These are phyloP conservation scores for Alternaria hordeiaustralica DNA, from an alignment of 2,329 filamentous ascomycete genomes.

Conservation along the genomic window DNA sequence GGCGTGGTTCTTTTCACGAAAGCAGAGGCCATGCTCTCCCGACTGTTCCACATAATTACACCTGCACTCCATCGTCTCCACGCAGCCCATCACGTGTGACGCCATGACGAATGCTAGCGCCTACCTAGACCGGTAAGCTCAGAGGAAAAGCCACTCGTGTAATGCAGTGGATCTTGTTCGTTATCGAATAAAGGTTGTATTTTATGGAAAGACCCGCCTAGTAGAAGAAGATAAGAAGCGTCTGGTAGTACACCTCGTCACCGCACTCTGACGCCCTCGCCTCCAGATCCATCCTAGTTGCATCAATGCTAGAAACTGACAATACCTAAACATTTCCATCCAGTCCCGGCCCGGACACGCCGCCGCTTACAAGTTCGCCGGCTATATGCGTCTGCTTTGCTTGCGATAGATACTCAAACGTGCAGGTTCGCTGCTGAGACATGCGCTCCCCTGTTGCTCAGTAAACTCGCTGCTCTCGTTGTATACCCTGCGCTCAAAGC, in stretches of 20 bases:
- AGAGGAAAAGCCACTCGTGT: constrained; percentile 4
- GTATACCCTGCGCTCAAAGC: constrained; percentile 62
- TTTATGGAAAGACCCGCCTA: constrained; percentile 26
- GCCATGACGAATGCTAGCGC: constrained; percentile 15
- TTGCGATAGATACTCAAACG: constrained; percentile 7
- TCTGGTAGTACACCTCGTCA: constrained; percentile 4
- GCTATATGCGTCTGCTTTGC: constrained; percentile 14
- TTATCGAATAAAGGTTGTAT: constrained; percentile 19
- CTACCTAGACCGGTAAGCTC: constrained; percentile 2
- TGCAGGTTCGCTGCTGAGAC: constrained; percentile 14
- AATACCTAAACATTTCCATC: constrained; percentile 17
- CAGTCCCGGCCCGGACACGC: constrained; percentile 5
- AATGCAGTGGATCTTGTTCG: neutral
- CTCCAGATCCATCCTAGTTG: constrained; percentile 28
- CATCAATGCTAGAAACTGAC: constrained; percentile 38
- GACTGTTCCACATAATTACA: neutral
- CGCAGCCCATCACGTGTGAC: constrained; percentile 14
- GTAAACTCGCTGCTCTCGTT: neutral
- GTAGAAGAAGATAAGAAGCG: constrained; percentile 16
- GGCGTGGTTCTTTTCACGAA: neutral
- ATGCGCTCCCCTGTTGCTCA: constrained; percentile 1
- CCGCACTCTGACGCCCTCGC: constrained; percentile 31
- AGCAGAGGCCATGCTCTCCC: neutral
- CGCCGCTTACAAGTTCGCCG: constrained; percentile 13
- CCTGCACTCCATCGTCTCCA: constrained; percentile 3